phyloP scores from a whole-genome alignment of 176 grass and related monocot species.

The Stipa capillata region DNA sequence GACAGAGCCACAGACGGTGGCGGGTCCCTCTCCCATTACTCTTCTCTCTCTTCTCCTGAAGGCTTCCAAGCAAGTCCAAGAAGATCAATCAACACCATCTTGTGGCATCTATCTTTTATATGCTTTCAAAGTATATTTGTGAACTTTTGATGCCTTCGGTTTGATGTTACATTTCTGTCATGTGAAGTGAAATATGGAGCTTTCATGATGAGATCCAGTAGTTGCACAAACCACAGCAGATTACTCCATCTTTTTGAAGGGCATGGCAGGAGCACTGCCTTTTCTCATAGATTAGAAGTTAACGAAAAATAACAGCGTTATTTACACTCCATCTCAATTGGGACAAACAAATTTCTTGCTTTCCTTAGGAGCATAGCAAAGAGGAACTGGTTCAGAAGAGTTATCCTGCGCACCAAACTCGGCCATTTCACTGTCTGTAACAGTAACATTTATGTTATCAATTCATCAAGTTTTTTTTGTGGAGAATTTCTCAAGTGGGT shows the following conservation, averaged over 20 bases:
- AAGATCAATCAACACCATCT: slow-evolving; percentile 17
- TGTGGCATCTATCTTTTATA: background rate
- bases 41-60: too few species aligned
- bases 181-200: background rate
- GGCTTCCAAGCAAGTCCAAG: slow-evolving; percentile 26
- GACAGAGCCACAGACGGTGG: too few species aligned
- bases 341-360: too few species aligned
- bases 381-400: background rate
- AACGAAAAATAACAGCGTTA: too few species aligned
- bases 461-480: too few species aligned
- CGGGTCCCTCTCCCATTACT: too few species aligned
- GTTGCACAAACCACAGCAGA: background rate
- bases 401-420: background rate
- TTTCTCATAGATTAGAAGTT: too few species aligned
- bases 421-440: background rate
- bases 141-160: background rate
- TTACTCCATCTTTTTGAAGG: too few species aligned
- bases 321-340: too few species aligned
- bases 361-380: background rate
- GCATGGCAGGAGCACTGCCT: too few species aligned
- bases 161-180: background rate
- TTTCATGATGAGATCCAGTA: background rate
- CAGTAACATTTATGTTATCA: background rate
- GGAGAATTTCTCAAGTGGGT: background rate
- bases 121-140: background rate